Conservation (phyloP, 495 filamentous ascomycete species). For the Penicillium parvum region DNA sequence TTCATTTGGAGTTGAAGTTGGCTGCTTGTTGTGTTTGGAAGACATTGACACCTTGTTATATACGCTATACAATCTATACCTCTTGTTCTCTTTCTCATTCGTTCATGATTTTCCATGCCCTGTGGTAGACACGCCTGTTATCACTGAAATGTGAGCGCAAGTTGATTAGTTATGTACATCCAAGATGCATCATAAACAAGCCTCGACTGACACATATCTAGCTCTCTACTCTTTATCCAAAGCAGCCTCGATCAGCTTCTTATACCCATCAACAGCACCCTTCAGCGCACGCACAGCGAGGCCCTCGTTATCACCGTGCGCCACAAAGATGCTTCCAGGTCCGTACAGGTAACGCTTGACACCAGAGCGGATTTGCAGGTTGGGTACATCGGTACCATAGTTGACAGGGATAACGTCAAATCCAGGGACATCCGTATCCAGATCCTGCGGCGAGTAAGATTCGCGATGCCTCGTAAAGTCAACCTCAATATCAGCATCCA, state of each 20-base stretch:
- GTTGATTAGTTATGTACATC: too few relatives aligned
- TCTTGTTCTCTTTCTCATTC: too few relatives aligned
- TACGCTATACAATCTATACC: not conserved
- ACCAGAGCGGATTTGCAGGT: slow-evolving; percentile 47
- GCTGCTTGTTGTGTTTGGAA: not conserved
- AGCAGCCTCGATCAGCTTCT: slow-evolving; percentile 61
- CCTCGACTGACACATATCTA: not conserved
- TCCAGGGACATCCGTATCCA: slow-evolving; percentile 75
- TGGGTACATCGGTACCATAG: slow-evolving; percentile 89
- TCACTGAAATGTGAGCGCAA: too few relatives aligned
- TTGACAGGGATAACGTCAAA: slow-evolving; percentile 78
- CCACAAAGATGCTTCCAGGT: slow-evolving; percentile 82
- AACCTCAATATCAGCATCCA: slow-evolving; percentile 57
- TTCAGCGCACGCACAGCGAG: slow-evolving; percentile 65
- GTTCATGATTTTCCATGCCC: too few relatives aligned
- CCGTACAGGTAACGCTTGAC: slow-evolving; percentile 86
- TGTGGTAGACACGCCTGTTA: too few relatives aligned
- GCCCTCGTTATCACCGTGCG: slow-evolving; percentile 81
- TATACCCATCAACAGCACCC: slow-evolving; percentile 66
- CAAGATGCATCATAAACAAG: not conserved
- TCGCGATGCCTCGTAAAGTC: slow-evolving; percentile 43
- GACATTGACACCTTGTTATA: not conserved
- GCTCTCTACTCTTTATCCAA: slow-evolving; percentile 32
- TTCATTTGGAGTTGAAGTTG: not conserved
- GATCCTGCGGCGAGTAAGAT: slow-evolving; percentile 70